Percentiles rank a stretch among this genome's conserved stretches.
Evolutionary conservation across 768 basidiomycete genomes (phyloP).

Genomic region (Termitomyces eurrhizus): DNA sequence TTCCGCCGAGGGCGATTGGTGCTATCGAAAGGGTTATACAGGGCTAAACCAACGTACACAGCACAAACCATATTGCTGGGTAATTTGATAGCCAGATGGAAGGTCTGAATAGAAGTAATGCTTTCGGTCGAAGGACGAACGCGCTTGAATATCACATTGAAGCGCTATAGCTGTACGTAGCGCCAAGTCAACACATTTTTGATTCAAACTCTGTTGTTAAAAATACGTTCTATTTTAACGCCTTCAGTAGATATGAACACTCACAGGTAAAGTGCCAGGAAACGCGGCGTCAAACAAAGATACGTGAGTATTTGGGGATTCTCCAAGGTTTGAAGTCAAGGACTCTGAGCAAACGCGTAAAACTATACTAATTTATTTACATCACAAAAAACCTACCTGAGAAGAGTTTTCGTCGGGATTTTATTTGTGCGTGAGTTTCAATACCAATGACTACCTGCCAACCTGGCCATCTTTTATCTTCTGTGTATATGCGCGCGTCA

Average conservation of each 20-base stretch:
- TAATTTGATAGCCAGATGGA: conserved; percentile 95
- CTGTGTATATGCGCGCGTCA: conserved; percentile 27
- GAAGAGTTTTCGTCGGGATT: conserved; percentile 84
- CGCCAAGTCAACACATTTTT: conserved; percentile 72
- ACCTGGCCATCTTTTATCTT: conserved; percentile 65
- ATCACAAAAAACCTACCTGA: conserved; percentile 40
- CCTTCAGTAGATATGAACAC: conserved; percentile 20
- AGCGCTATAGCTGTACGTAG: conserved; percentile 81
- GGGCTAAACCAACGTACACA: background rate
- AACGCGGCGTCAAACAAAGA: conserved; percentile 84
- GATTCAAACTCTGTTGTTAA: conserved; percentile 49
- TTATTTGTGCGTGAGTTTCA: conserved; percentile 94
- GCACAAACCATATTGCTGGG: conserved; percentile 81
- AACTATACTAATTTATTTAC: background rate
- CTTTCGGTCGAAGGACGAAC: conserved; percentile 91
- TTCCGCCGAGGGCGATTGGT: conserved; percentile 72
- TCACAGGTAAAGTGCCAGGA: conserved; percentile 89
- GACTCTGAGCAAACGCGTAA: conserved; percentile 27
- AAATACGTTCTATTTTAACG: background rate
- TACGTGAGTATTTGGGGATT: conserved; percentile 69
- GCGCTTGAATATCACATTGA: conserved; percentile 53
- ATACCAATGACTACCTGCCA: conserved; percentile 93
- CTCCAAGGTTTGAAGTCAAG: conserved; percentile 35
- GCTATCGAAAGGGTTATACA: conserved; percentile 37
- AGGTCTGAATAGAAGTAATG: conserved; percentile 98